Evolutionary conservation across 31 red algal genomes (phyloP).

Genomic region (Odonthalia washingtoniensis): DNA sequence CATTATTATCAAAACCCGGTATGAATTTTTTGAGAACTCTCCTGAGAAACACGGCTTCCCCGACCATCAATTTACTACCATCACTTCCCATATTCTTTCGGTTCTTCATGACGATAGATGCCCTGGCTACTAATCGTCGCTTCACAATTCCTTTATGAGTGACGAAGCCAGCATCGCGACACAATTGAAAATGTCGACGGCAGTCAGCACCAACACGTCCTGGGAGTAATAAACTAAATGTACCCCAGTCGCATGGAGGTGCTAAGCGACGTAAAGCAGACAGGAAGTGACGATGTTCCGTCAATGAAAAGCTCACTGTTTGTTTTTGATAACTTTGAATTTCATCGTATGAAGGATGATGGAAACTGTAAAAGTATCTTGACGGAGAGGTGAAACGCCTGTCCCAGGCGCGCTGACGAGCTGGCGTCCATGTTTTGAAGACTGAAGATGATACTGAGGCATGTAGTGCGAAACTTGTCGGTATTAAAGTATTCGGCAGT

Average conservation of each 20-base stretch:
- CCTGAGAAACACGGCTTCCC: background rate
- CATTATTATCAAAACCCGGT: background rate
- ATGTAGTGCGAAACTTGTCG: constrained; percentile 30
- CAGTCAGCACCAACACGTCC: background rate
- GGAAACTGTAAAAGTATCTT: constrained; percentile 38
- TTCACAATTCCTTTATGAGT: background rate
- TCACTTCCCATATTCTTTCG: too few relatives aligned
- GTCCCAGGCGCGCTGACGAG: constrained; percentile 43
- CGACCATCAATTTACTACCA: background rate
- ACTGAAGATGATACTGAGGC: background rate
- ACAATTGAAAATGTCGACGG: background rate
- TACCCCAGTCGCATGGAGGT: background rate
- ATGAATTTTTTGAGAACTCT: background rate
- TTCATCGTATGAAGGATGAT: background rate
- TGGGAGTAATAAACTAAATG: background rate
- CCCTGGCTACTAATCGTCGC: background rate
- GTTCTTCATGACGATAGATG: too few relatives aligned
- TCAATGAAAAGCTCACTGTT: background rate
- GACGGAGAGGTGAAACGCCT: constrained; percentile 32
- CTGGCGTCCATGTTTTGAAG: constrained; percentile 30
- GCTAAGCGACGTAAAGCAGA: constrained; percentile 24
- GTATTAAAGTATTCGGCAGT: too few relatives aligned
- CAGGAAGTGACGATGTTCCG: constrained; percentile 51
- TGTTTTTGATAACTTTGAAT: background rate
- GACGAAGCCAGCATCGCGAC: too few relatives aligned